These are phyloP conservation scores for Leccinum disarticulatum DNA, from an alignment of 768 basidiomycete species.

Conservation along the genomic window DNA sequence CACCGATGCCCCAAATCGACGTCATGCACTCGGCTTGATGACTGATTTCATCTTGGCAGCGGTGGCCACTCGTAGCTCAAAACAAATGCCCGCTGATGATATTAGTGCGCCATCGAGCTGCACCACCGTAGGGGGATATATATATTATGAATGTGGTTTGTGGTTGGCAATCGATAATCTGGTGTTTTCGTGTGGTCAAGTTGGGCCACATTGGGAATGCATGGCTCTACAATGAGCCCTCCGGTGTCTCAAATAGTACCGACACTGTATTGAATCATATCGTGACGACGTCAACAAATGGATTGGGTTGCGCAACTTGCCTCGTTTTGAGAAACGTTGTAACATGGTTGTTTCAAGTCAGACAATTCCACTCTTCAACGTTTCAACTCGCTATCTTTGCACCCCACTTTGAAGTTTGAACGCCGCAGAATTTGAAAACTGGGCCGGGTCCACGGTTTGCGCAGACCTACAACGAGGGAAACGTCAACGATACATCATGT, in stretches of 20 bases:
- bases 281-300: neutral
- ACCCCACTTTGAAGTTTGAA: neutral
- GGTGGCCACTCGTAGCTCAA: neutral
- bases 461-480: neutral
- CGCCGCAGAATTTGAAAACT: neutral
- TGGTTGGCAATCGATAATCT: slow-evolving; percentile 2
- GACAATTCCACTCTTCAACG: neutral
- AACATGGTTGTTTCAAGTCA: neutral
- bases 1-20: neutral
- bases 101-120: neutral
- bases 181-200: neutral
- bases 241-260: neutral
- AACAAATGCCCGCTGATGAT: slow-evolving; percentile 2
- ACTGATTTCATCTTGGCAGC: neutral
- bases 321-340: neutral
- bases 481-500: slow-evolving; percentile 2
- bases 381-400: neutral
- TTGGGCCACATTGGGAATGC: neutral
- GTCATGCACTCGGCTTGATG: neutral
- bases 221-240: neutral
- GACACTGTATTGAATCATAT: neutral
- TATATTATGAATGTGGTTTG: neutral
- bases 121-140: neutral
- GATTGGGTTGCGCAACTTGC: neutral
- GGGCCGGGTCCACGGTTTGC: neutral